These are phyloP conservation scores for Pulveroboletus frians DNA, from an alignment of 768 basidiomycete species.

Conservation along the genomic window DNA sequence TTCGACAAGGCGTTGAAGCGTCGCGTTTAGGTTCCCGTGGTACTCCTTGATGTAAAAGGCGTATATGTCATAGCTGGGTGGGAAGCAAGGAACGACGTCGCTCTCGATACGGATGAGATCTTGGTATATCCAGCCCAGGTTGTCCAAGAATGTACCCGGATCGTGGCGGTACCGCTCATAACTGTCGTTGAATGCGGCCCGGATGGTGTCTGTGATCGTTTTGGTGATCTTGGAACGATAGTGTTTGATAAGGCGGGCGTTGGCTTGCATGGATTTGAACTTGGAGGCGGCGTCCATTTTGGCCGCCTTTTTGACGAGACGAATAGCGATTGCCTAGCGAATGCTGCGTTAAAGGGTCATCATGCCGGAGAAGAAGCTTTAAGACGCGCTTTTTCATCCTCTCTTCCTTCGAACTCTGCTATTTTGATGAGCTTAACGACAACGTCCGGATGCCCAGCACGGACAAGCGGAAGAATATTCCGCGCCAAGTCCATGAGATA, in stretches of 20 bases:
- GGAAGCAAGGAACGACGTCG: conserved; percentile 88
- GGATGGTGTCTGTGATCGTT: conserved; percentile 73
- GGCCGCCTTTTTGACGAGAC: conserved; percentile 90
- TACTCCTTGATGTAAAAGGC: conserved; percentile 81
- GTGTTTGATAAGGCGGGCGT: conserved; percentile 90
- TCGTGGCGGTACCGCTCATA: conserved; percentile 59
- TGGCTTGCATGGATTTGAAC: conserved; percentile 89
- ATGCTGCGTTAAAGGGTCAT: neutral
- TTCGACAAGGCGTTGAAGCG: conserved; percentile 63
- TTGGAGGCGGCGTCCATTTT: conserved; percentile 90
- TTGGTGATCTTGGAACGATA: conserved; percentile 88
- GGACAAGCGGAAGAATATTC: conserved; percentile 73
- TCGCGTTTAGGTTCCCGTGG: conserved; percentile 76
- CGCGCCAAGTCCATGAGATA: conserved; percentile 75
- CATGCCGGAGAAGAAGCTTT: neutral
- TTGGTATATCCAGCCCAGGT: conserved; percentile 87
- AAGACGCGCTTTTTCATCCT: conserved; percentile 83
- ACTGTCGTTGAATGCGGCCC: conserved; percentile 61
- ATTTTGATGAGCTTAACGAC: conserved; percentile 91
- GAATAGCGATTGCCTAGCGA: conserved; percentile 81
- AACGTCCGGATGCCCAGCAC: conserved; percentile 76
- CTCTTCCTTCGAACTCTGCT: conserved; percentile 85
- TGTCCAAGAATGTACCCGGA: conserved; percentile 69
- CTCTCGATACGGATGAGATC: conserved; percentile 91
- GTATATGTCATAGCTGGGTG: conserved; percentile 86